Conservation (phyloP, 768 basidiomycete species). For the Tulasnella sp. region DNA sequence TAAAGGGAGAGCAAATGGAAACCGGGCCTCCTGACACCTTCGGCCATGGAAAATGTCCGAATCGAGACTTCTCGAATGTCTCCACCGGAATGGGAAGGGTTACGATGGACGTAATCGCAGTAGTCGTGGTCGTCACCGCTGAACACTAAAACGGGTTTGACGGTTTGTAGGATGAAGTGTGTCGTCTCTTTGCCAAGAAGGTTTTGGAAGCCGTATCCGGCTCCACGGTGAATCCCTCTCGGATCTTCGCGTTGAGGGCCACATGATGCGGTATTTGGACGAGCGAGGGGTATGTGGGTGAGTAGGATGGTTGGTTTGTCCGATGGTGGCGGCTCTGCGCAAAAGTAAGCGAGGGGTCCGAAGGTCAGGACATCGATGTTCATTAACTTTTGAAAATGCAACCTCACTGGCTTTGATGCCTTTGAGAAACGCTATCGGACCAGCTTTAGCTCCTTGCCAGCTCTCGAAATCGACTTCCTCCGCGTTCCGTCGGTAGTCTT, state of each 20-base stretch:
- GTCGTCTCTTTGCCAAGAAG: conserved; percentile 70
- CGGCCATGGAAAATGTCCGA: conserved; percentile 88
- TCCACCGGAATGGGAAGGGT: conserved; percentile 35
- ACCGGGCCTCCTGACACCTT: conserved; percentile 82
- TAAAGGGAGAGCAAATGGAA: conserved; percentile 86
- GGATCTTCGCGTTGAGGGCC: conserved; percentile 78
- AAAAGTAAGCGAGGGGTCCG: conserved; percentile 39
- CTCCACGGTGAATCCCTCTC: conserved; percentile 65
- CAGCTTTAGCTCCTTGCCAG: conserved; percentile 48
- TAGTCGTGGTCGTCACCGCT: conserved; percentile 97
- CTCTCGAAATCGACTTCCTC: conserved; percentile 48
- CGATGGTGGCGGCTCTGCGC: conserved; percentile 41
- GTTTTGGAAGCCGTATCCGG: conserved; percentile 81
- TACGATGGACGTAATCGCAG: conserved; percentile 71
- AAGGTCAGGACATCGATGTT: neutral
- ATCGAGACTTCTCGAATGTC: conserved; percentile 75
- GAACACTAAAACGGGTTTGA: conserved; percentile 72
- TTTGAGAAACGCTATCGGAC: conserved; percentile 47
- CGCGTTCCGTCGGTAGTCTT: conserved; percentile 59
- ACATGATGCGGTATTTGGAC: conserved; percentile 68
- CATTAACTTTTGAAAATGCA: neutral
- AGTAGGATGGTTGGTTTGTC: conserved; percentile 67
- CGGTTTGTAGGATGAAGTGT: conserved; percentile 62
- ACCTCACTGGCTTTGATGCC: conserved; percentile 34
- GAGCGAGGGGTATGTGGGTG: conserved; percentile 85